phyloP scores from a whole-genome alignment of 257 asterid species.

The Voacanga thouarsii region DNA sequence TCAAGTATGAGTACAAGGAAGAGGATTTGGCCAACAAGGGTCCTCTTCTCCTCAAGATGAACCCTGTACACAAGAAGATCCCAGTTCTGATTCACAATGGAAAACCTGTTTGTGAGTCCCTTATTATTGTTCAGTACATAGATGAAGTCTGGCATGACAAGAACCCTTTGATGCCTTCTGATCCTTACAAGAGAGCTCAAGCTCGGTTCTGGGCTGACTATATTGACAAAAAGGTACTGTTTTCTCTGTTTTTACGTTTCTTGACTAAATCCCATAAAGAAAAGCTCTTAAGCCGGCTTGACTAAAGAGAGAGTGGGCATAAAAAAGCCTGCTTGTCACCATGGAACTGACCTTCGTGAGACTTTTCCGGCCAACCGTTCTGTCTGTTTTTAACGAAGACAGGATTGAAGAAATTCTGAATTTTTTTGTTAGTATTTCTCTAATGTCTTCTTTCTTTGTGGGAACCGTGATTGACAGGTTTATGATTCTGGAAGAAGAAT shows the following conservation, averaged over 20 bases:
- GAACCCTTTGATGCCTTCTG: conserved; percentile 16
- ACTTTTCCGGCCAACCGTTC: no score
- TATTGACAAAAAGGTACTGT: conserved; percentile 10
- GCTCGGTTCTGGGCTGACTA: conserved; percentile 16
- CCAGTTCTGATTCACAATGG: conserved; percentile 8
- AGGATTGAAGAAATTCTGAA: no score
- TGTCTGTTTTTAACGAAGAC: no score
- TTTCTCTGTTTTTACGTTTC: conserved; percentile 4
- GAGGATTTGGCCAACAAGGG: conserved; percentile 23
- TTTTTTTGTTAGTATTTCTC: no score
- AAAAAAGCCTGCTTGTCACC: no score
- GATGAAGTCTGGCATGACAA: conserved; percentile 9
- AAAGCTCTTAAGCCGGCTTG: neutral
- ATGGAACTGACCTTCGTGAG: no score
- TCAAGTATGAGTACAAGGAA: conserved; percentile 38
- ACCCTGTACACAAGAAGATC: conserved; percentile 12
- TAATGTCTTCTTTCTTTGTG: neutral
- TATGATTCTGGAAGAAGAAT: conserved; percentile 22
- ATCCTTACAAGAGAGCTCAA: conserved; percentile 11
- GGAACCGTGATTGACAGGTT: conserved; percentile 15
- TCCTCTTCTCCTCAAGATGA: conserved; percentile 9
- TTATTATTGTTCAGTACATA: conserved; percentile 6
- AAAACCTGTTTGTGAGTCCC: conserved; percentile 13
- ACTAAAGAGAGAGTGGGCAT: no score
- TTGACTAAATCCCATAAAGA: neutral